Evolutionary conservation across 2,329 filamentous ascomycete species (phyloP), one percentile per base, ranked within the genome.

Genomic region (Pleoardoris graminearum): DNA sequence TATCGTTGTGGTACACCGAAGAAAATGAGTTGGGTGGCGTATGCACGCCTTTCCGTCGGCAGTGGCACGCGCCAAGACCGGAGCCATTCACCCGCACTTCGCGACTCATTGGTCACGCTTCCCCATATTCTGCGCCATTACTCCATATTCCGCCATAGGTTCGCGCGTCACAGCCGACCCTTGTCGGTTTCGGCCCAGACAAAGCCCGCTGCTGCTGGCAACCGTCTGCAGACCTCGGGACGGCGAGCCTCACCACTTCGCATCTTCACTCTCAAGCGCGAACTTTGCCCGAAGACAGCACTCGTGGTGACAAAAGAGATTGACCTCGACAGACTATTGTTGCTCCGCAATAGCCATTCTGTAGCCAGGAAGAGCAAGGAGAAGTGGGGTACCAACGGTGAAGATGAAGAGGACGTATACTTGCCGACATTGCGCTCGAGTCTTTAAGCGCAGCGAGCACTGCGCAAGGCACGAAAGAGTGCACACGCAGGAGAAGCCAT

Each of bases 361-460:
- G 10, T 14, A 41, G 19, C 7, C 16, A 5, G 17, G 10, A 17
- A 48, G 14, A 29, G 14, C 29, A 25, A 16, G 5, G 5, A 38
- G n/a, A 44, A 23, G 7, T 27, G 27, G 33, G 37, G 29, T 12
- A 36, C 17, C 38, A 19, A 36, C 21, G 33, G 33, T 16, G 7
- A 36, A 17, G 17, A 43, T 43, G 47, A 50, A 51, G 38, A 35
- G 35, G 16, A 45, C 41, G 16, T 51, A 51, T 29, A 42, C 38
- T 19, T 56, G 53, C 37, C 37, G 49, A 6, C 51, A 65, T 45
- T 73, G 70, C 54, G 58, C 59, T 25, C 60, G 63, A 42, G 54
- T 61, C 14, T 73, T 73, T 59, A 72, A 72, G 50, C 60, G 70
- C 32, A 67, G 61, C 25, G 70, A 73, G 53, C 70, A 73, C 55